phyloP scores from a whole-genome alignment of 495 filamentous ascomycete genomes.

The Hyaloscypha hepaticicola region DNA sequence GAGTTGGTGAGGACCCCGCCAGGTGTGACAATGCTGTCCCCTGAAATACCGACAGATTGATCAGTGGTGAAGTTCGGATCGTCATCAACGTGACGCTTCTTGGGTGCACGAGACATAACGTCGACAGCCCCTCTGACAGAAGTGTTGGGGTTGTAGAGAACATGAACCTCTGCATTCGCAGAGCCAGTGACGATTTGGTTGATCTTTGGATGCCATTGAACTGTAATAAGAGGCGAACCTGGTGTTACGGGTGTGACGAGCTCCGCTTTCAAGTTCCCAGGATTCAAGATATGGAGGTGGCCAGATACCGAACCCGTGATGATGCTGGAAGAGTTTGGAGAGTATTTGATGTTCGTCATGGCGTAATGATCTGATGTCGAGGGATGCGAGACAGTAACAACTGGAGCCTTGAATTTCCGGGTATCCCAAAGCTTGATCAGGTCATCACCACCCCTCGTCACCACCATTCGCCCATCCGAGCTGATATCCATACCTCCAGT shows the following conservation, averaged over 20 bases:
- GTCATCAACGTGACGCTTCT: slow-evolving; percentile 92
- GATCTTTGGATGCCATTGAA: slow-evolving; percentile 89
- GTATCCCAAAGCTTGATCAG: slow-evolving; percentile 89
- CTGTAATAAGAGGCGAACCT: slow-evolving; percentile 74
- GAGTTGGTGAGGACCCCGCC: slow-evolving; percentile 49
- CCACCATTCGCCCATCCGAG: slow-evolving; percentile 80
- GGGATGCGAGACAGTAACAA: slow-evolving; percentile 73
- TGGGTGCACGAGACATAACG: slow-evolving; percentile 90
- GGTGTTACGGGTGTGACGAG: slow-evolving; percentile 84
- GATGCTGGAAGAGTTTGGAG: slow-evolving; percentile 75
- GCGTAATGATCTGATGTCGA: slow-evolving; percentile 83
- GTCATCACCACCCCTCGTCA: slow-evolving; percentile 88
- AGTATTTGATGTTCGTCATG: slow-evolving; percentile 84
- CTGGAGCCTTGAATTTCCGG: slow-evolving; percentile 87
- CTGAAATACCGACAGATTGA: slow-evolving; percentile 71
- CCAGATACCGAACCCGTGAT: slow-evolving; percentile 87
- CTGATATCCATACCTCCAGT: slow-evolving; percentile 93
- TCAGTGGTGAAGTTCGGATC: slow-evolving; percentile 83
- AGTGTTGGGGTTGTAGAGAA: slow-evolving; percentile 83
- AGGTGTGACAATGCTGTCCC: slow-evolving; percentile 74
- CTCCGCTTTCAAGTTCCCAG: slow-evolving; percentile 81
- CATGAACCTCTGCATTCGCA: slow-evolving; percentile 80
- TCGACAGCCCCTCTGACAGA: slow-evolving; percentile 80
- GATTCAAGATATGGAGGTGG: slow-evolving; percentile 88
- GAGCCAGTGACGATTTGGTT: slow-evolving; percentile 97